phyloP scores from a whole-genome alignment of 2,329 filamentous ascomycete genomes.

The Aureobasidium uvarum region DNA sequence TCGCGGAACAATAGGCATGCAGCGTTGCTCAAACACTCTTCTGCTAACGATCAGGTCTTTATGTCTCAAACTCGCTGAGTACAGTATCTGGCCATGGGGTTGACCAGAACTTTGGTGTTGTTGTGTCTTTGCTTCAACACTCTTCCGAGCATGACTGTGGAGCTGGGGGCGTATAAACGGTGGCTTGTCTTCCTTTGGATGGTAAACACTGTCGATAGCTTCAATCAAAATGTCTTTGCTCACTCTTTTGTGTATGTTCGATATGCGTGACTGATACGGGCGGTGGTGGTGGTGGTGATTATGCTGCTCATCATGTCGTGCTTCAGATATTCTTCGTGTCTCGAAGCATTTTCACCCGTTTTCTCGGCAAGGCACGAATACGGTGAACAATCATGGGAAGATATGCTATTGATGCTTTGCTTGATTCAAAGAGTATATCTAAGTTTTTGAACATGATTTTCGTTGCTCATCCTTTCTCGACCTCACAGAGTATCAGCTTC shows the following conservation, averaged over 20 bases:
- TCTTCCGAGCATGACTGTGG: not conserved
- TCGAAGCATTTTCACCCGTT: not conserved
- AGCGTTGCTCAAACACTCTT: not conserved
- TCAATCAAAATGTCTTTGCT: not conserved
- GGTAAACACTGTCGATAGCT: not conserved
- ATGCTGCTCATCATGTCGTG: not conserved
- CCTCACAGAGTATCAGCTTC: not conserved
- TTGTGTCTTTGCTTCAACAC: not conserved
- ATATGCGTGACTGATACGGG: not conserved
- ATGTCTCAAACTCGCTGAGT: not conserved
- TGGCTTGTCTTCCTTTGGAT: conserved; percentile 1
- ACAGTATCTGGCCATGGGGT: not conserved
- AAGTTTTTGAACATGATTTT: not conserved
- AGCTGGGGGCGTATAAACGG: not conserved
- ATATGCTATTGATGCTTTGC: not conserved
- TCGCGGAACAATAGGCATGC: not conserved
- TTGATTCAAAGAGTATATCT: no score
- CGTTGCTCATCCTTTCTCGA: not conserved
- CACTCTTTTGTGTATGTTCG: not conserved
- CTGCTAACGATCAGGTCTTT: not conserved
- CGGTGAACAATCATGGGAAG: not conserved
- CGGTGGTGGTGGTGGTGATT: not conserved
- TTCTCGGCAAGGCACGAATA: not conserved
- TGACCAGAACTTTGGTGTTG: not conserved
- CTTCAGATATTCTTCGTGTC: not conserved